Conservation (phyloP, 2,329 filamentous ascomycete genomes). For the Botryotinia globosa region DNA sequence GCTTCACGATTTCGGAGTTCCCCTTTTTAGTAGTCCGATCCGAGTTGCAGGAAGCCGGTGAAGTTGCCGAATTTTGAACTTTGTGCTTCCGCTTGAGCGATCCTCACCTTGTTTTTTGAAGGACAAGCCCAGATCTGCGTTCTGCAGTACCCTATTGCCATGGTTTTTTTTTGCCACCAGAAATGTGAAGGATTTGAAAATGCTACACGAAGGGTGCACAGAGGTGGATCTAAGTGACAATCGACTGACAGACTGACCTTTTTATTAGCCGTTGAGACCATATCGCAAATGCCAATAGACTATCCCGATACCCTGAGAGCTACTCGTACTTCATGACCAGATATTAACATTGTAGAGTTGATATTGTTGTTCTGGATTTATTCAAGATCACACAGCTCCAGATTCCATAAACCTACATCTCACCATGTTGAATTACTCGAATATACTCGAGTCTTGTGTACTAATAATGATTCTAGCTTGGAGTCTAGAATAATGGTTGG, state of each 20-base stretch:
- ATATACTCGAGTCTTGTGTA: neutral
- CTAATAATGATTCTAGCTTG: neutral
- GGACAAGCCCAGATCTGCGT: conserved; percentile 7
- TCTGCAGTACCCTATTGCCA: neutral
- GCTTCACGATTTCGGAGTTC: neutral
- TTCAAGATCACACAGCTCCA: neutral
- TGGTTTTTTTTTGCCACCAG: neutral
- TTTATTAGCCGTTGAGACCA: neutral
- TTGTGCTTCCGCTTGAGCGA: neutral
- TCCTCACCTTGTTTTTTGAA: neutral
- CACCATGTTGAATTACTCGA: neutral
- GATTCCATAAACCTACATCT: neutral
- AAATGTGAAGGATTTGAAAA: neutral
- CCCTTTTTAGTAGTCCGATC: neutral
- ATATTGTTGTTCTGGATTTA: neutral
- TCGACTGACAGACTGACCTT: neutral
- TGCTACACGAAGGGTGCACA: conserved; percentile 5
- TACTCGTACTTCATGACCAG: neutral
- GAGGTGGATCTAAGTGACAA: neutral
- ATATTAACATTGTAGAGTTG: neutral
- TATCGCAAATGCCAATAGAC: neutral
- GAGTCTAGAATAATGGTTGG: neutral
- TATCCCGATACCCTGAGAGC: neutral
- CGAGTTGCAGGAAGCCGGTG: conserved; percentile 5
- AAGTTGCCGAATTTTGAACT: neutral